Base-by-base conservation (phyloP, 306 rosid species). In the Prunus mongolica region DNA sequence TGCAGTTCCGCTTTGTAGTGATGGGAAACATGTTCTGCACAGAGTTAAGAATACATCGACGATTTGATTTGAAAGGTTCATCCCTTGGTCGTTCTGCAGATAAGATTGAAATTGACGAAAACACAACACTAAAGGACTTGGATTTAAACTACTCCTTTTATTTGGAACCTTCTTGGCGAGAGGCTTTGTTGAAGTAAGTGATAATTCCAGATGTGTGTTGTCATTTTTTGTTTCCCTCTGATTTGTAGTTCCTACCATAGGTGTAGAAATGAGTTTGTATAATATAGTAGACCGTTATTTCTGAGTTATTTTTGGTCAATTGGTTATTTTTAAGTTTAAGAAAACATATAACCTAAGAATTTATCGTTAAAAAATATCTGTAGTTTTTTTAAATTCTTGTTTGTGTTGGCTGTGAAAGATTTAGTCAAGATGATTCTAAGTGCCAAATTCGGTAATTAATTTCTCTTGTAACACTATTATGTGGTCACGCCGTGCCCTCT, bases 11-110 rank as follows among this genome's bases (percentile, higher is more conserved):
- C 51, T 95, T 95, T 86, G 99, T 95, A 46, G 97, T 95, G 71
- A 95, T 95, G 99, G 99, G 99, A 81, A 95, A 95, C 88, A 95
- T 95, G 99, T 95, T 95, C 87, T 95, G 99, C 86, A 95, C 99
- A 50, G 97, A 95, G 85, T 80, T 95, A 78, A 89, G 99, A 87
- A 95, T 95, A 79, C 99, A 95, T 86, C 82, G 97, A 67, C 87
- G 99, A 81, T 95, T 83, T 77, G 99, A 95, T 81, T 86, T 95
- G 84, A 95, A 95, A 83, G 99, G 99, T 81, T 95, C 99, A 46
- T 95, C 97, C 54, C 89, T 91, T 8, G 99, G 99, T 62, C 99
- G 99, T 55, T 95, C 99, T 9, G 86, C 99, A 11, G 99, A 95
- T 81, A 95, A 95, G 81, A 87, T 95, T 82, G 99, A 95, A 88